Evolutionary conservation across 352 stramenopile genomes (phyloP).

Genomic region (Globisporangium takayamanum): DNA sequence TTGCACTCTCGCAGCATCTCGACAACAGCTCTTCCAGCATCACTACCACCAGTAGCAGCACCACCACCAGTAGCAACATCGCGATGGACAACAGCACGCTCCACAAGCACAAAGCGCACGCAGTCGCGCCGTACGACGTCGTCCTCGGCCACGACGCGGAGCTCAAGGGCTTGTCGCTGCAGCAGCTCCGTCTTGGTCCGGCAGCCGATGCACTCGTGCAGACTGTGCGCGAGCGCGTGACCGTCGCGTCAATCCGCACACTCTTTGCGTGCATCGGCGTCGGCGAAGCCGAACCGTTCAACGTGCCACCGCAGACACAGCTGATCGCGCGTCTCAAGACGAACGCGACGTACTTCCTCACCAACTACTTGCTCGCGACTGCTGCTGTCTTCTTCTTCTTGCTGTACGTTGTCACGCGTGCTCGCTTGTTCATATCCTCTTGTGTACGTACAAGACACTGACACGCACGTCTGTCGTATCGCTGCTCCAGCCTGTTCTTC

Average conservation of each 20-base stretch:
- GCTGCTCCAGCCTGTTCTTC: conserved; percentile 45
- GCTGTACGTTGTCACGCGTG: not conserved
- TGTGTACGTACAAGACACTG: not conserved
- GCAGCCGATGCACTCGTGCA: conserved; percentile 27
- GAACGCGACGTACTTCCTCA: conserved; percentile 68
- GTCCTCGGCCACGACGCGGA: conserved; percentile 6
- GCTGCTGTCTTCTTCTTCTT: conserved; percentile 8
- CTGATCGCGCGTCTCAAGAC: conserved; percentile 48
- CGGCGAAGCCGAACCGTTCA: conserved; percentile 57
- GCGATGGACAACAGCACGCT: conserved; percentile 15
- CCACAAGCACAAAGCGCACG: conserved; percentile 4
- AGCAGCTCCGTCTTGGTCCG: conserved; percentile 22
- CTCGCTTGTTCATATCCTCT: not conserved
- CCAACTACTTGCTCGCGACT: conserved; percentile 49
- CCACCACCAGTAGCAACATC: not conserved
- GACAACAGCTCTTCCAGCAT: too few relatives aligned
- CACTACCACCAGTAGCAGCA: too few relatives aligned
- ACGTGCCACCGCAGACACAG: conserved; percentile 37
- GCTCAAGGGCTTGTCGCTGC: conserved; percentile 13
- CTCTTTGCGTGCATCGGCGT: conserved; percentile 61
- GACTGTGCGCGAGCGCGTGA: conserved; percentile 35
- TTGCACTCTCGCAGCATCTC: too few relatives aligned
- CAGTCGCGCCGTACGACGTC: not conserved
- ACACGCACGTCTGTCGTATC: not conserved
- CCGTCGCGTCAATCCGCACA: conserved; percentile 38